A percentile compares a stretch with the other conserved stretches of the same genome.
These are phyloP conservation scores for Cryptococcus floricola DNA, from an alignment of 1,284 basidiomycete species.

Conservation along the genomic window DNA sequence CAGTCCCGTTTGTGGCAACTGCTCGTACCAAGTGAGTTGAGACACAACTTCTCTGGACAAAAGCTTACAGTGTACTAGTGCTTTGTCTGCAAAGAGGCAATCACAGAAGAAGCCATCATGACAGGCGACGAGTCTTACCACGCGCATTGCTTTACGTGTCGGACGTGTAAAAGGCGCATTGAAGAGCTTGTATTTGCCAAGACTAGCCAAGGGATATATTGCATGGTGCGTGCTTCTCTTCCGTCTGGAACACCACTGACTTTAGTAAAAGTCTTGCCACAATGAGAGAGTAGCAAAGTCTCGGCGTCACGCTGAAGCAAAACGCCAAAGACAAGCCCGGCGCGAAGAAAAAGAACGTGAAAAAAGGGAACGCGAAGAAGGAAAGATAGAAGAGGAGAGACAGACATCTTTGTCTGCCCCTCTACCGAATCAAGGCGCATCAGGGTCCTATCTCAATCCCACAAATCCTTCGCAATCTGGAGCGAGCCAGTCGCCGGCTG, in stretches of 20 bases:
- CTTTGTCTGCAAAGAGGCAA: conserved; percentile 84
- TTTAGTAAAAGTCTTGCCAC: conserved; percentile 62
- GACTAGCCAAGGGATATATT: conserved; percentile 97
- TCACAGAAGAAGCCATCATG: conserved; percentile 97
- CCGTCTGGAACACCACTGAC: conserved; percentile 2
- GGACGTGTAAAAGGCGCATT: conserved; percentile 87
- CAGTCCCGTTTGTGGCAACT: conserved; percentile 92
- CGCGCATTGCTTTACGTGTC: conserved; percentile 97
- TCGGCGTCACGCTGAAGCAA: conserved; percentile 76
- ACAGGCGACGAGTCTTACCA: conserved; percentile 98
- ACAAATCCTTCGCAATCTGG: no score
- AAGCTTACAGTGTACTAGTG: conserved; percentile 53
- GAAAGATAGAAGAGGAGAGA: conserved; percentile 17
- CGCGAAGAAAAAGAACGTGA: conserved; percentile 42
- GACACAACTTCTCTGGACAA: conserved; percentile 18
- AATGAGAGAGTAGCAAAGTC: conserved; percentile 93
- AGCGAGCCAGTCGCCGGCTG: no score
- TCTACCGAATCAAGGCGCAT: no score
- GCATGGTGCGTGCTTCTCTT: conserved; percentile 63
- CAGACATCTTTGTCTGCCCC: no score
- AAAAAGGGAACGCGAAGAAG: conserved; percentile 15
- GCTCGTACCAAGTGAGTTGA: conserved; percentile 69
- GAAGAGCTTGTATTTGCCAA: conserved; percentile 98
- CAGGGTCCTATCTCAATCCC: no score
- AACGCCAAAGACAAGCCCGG: conserved; percentile 50